These are phyloP conservation scores for Amaranthus palmeri DNA, from an alignment of 148 eudicot genomes.

Conservation along the genomic window DNA sequence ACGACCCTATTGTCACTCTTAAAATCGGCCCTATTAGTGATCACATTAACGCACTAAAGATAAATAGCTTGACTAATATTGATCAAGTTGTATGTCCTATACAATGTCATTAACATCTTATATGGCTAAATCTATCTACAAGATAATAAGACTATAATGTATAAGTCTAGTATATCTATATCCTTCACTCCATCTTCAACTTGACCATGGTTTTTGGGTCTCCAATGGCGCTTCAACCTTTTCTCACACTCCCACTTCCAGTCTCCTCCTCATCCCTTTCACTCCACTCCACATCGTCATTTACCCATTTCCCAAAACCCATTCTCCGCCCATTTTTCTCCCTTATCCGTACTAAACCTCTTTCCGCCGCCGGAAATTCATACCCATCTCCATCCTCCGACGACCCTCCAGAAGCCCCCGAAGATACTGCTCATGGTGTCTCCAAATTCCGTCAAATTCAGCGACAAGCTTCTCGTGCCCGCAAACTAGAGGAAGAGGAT, in stretches of 20 bases:
- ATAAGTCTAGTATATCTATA: too few species aligned
- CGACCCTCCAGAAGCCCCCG: conserved; percentile 92
- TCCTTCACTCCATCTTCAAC: too few species aligned
- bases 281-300: conserved; percentile 18
- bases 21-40: too few species aligned
- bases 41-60: too few species aligned
- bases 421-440: conserved; percentile 86
- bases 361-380: conserved; percentile 43
- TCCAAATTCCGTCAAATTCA: conserved; percentile 70
- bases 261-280: conserved; percentile 22
- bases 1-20: too few species aligned
- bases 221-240: conserved; percentile 26
- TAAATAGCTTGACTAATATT: too few species aligned
- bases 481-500: conserved; percentile 63
- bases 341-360: conserved; percentile 21
- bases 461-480: conserved; percentile 66
- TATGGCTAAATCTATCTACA: too few species aligned
- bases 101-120: too few species aligned
- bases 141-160: too few species aligned
- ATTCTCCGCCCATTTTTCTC: conserved; percentile 18
- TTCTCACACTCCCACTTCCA: conserved; percentile 17
- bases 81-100: too few species aligned
- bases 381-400: conserved; percentile 68
- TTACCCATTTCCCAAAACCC: conserved; percentile 21
- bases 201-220: neutral